A percentile compares a stretch with the other conserved stretches of the same genome.
These are phyloP conservation scores for Basidiobolus meristosporus DNA, from an alignment of 371 early-diverging fungal species.

Conservation along the genomic window DNA sequence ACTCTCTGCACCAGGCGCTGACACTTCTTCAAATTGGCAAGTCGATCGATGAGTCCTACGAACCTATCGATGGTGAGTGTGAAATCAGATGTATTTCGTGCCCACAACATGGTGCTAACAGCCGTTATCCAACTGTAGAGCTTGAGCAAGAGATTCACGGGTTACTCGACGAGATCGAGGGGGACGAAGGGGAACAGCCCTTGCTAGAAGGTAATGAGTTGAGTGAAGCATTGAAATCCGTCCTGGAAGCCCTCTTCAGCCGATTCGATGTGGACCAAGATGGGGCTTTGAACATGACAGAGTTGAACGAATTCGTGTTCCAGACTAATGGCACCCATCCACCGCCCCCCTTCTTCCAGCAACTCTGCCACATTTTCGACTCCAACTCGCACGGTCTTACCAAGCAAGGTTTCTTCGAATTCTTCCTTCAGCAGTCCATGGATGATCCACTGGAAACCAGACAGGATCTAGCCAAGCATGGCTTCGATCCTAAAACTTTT, in stretches of 20 bases:
- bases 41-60: constrained; percentile 22
- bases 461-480: constrained; percentile 28
- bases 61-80: constrained; percentile 20
- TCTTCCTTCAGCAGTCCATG: constrained; percentile 34
- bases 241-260: constrained; percentile 21
- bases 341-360: constrained; percentile 22
- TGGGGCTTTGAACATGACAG: constrained; percentile 17
- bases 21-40: constrained; percentile 21
- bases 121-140: constrained; percentile 7
- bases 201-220: constrained; percentile 19
- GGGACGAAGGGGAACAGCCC: constrained; percentile 12
- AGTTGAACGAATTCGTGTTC: constrained; percentile 25
- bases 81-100: background rate
- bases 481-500: constrained; percentile 13
- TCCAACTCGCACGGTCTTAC: constrained; percentile 22
- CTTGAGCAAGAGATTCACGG: constrained; percentile 21
- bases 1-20: constrained; percentile 22
- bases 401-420: constrained; percentile 29
- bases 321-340: constrained; percentile 34
- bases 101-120: background rate
- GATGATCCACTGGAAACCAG: constrained; percentile 35
- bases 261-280: constrained; percentile 29
- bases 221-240: constrained; percentile 15
- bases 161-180: constrained; percentile 6
- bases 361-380: constrained; percentile 32